Conservation (phyloP, 208 protist genomes). For the Wallacemonas rigidus region DNA sequence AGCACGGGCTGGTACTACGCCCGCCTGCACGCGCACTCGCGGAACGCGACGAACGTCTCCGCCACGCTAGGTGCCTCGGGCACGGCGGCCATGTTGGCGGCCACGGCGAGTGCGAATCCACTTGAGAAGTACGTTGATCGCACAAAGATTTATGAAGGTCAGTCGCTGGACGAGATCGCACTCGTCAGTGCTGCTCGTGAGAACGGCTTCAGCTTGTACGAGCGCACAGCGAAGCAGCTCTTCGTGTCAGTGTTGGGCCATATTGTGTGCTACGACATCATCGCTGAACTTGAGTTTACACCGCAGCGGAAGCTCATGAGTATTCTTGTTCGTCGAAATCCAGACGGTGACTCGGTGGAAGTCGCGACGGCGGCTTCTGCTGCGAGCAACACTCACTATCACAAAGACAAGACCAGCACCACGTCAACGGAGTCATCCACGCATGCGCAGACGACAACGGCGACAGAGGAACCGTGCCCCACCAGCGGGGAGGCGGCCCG, state of each 20-base stretch:
- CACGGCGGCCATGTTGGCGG: background rate
- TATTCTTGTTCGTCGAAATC: slow-evolving; percentile 64
- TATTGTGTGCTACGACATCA: slow-evolving; percentile 79
- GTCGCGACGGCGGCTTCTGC: slow-evolving; percentile 22
- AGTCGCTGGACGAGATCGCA: slow-evolving; percentile 93
- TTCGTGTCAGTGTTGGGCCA: slow-evolving; percentile 60
- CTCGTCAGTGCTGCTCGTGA: slow-evolving; percentile 77
- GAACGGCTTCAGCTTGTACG: slow-evolving; percentile 77
- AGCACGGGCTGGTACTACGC: slow-evolving; percentile 63
- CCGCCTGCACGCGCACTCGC: slow-evolving; percentile 30
- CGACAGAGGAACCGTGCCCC: no score
- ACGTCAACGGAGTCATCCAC: background rate
- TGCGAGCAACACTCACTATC: slow-evolving; percentile 34
- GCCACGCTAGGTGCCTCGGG: slow-evolving; percentile 2
- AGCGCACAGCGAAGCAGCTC: slow-evolving; percentile 67
- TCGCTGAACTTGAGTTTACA: slow-evolving; percentile 83
- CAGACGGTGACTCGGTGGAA: slow-evolving; percentile 34
- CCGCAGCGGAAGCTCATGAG: slow-evolving; percentile 88
- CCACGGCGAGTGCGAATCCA: background rate
- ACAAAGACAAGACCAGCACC: slow-evolving; percentile 16
- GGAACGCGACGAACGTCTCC: slow-evolving; percentile 31
- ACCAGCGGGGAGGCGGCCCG: no score
- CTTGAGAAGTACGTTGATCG: slow-evolving; percentile 53
- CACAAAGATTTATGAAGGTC: slow-evolving; percentile 83
- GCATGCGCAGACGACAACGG: background rate